Evolutionary conservation across 495 filamentous ascomycete genomes (phyloP).

Genomic region (Hyaloscypha hepaticicola): DNA sequence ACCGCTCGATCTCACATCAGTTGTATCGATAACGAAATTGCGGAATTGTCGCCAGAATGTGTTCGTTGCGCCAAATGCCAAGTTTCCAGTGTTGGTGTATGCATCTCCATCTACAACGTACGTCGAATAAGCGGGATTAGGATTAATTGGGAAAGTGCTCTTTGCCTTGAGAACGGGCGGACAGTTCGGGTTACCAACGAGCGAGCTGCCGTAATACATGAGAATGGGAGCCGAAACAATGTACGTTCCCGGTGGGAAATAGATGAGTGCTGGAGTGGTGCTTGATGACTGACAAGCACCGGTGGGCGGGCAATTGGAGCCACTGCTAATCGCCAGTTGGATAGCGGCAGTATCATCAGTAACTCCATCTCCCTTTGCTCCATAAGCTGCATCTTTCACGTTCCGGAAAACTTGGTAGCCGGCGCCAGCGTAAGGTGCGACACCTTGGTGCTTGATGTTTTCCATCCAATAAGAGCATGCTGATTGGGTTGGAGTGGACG

Average conservation of each 20-base stretch:
- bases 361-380: constrained; percentile 62
- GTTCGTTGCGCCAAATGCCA: constrained; percentile 61
- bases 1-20: constrained; percentile 51
- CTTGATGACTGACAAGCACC: constrained; percentile 27
- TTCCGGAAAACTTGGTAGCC: constrained; percentile 25
- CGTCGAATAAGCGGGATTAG: constrained; percentile 51
- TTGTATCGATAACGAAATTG: constrained; percentile 89
- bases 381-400: constrained; percentile 24
- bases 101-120: constrained; percentile 66
- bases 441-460: constrained; percentile 30
- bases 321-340: constrained; percentile 59
- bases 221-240: constrained; percentile 56
- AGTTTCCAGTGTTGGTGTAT: constrained; percentile 52
- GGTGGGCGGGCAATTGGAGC: constrained; percentile 48
- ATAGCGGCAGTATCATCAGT: constrained; percentile 68
- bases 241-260: constrained; percentile 52
- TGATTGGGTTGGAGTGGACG: background rate
- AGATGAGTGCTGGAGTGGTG: constrained; percentile 42
- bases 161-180: constrained; percentile 65
- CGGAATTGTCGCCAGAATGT: constrained; percentile 93
- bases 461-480: constrained; percentile 29
- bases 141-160: background rate
- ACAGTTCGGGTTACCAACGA: constrained; percentile 67
- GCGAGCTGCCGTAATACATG: constrained; percentile 63
- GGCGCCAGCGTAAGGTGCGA: constrained; percentile 27